These are phyloP conservation scores for Saccharomycopsis hybrid DNA, from an alignment of 1,139 yeast species.

Conservation along the genomic window DNA sequence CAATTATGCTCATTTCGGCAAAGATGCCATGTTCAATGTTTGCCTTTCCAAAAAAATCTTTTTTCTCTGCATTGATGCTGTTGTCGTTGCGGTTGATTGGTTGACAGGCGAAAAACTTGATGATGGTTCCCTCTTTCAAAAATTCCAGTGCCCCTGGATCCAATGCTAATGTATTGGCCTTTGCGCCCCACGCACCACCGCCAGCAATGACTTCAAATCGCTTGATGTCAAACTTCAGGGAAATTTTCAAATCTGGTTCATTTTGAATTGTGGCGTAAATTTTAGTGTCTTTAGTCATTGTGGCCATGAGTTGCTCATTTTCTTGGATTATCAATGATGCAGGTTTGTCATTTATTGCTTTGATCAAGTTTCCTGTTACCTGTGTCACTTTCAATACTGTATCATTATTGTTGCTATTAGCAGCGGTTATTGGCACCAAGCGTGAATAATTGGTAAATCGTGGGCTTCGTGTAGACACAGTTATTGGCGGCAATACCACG, in stretches of 20 bases:
- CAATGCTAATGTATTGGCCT: slow-evolving; percentile 40
- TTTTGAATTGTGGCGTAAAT: slow-evolving; percentile 11
- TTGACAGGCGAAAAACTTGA: slow-evolving; percentile 17
- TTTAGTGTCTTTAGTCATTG: slow-evolving; percentile 15
- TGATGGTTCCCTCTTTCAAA: slow-evolving; percentile 2
- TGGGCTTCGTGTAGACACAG: not conserved
- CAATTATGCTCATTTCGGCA: slow-evolving; percentile 8
- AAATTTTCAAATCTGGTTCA: not conserved
- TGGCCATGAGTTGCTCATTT: slow-evolving; percentile 11
- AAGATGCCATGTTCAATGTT: too few relatives aligned
- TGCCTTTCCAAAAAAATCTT: too few relatives aligned
- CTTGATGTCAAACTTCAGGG: slow-evolving; percentile 3
- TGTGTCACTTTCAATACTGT: slow-evolving; percentile 10
- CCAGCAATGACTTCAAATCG: slow-evolving; percentile 43
- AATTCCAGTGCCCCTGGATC: slow-evolving; percentile 35
- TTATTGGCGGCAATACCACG: slow-evolving; percentile 11
- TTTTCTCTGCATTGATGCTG: slow-evolving; percentile 3
- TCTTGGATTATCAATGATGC: slow-evolving; percentile 19
- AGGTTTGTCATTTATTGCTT: slow-evolving; percentile 13
- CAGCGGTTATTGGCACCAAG: not conserved
- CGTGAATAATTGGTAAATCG: not conserved
- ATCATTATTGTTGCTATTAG: too few relatives aligned
- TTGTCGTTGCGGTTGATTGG: too few relatives aligned
- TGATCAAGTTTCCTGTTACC: slow-evolving; percentile 17
- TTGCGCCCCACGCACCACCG: slow-evolving; percentile 51